Base-by-base conservation (phyloP, 2,329 filamentous ascomycete species). In the Diaporthe caulivora region DNA sequence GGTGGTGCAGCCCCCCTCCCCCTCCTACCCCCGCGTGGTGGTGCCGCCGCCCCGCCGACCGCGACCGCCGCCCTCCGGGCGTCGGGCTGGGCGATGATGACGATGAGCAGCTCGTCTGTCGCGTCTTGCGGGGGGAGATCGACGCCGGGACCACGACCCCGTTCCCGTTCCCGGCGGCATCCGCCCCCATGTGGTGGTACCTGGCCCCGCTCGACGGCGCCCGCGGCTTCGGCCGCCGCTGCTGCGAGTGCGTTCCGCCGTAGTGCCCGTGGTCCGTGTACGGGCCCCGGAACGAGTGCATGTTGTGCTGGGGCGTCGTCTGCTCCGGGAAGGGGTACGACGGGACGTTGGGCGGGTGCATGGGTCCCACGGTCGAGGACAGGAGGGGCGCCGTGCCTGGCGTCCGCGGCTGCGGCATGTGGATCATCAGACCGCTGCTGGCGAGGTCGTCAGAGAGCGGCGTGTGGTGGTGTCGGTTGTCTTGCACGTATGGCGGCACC, bases 201-300 rank as follows among this genome's bases (percentile, higher is more conserved):
- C 87, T 83, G 21, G 88, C 86, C 3, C 88, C 88, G 0, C 88
- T 87, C 1, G 87, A 89, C 1, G 87, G 88, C 6, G 88, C 88
- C 15, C 86, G 84, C 1, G 88, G 88, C 68, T 87, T 87, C 17
- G 85, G 84, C 42, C 84, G 83, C 40, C 83, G 42, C 44, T 83
- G 81, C 54, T 86, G 73, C 74, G 15, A 21, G 5, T 34, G 37
- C 37, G 77, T 84, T 24, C 77, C 77, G 72, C 75, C 77, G 69
- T 55, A 72, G 42, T 71, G 73, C 44, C 53, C 76, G 6, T 55
- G 70, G 58, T 58, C 72, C 29, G 57, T 65, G 37, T 55, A 73
- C 21, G 72, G 29, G 17, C 58, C 58, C n/a, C 60, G 58, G 68
- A 67, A 60, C 15, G 72, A 26, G 72, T 65, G 72, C 54, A 70